phyloP scores from a whole-genome alignment of 2,329 filamentous ascomycete genomes.

The Penicillium decumbens region DNA sequence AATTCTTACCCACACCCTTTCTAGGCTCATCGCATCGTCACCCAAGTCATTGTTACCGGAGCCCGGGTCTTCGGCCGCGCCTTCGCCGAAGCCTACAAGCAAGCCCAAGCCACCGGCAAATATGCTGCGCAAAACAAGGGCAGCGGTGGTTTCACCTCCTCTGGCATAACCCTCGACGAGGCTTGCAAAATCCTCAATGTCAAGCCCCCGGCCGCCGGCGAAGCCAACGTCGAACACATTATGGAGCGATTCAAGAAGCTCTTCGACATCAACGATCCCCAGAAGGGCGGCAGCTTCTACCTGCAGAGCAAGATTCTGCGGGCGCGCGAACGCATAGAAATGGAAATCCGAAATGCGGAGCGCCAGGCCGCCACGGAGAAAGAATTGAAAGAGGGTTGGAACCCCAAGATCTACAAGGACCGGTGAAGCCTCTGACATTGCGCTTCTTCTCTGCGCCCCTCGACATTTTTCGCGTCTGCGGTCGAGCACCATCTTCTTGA shows the following conservation, averaged over 20 bases:
- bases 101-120: slow-evolving; percentile 80
- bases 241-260: slow-evolving; percentile 87
- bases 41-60: slow-evolving; percentile 86
- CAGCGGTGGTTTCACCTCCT: slow-evolving; percentile 54
- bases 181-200: slow-evolving; percentile 97
- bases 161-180: slow-evolving; percentile 87
- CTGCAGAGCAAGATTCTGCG: slow-evolving; percentile 94
- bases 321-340: slow-evolving; percentile 86
- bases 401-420: slow-evolving; percentile 92
- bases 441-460: neutral
- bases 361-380: slow-evolving; percentile 69
- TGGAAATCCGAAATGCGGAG: slow-evolving; percentile 69
- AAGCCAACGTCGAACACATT: slow-evolving; percentile 72
- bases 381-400: slow-evolving; percentile 80
- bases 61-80: slow-evolving; percentile 87
- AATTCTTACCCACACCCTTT: slow-evolving; percentile 3
- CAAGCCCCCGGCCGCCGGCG: slow-evolving; percentile 73
- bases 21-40: slow-evolving; percentile 90
- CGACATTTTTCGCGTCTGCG: slow-evolving; percentile 1
- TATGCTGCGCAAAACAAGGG: slow-evolving; percentile 70
- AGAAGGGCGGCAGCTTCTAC: slow-evolving; percentile 97
- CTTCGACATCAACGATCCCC: slow-evolving; percentile 89
- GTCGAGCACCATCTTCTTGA: slow-evolving; percentile 11
- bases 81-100: slow-evolving; percentile 90
- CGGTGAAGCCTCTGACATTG: slow-evolving; percentile 44